These are phyloP conservation scores for Cladophialophora exuberans DNA, from an alignment of 2,329 filamentous ascomycete genomes.

Conservation along the genomic window DNA sequence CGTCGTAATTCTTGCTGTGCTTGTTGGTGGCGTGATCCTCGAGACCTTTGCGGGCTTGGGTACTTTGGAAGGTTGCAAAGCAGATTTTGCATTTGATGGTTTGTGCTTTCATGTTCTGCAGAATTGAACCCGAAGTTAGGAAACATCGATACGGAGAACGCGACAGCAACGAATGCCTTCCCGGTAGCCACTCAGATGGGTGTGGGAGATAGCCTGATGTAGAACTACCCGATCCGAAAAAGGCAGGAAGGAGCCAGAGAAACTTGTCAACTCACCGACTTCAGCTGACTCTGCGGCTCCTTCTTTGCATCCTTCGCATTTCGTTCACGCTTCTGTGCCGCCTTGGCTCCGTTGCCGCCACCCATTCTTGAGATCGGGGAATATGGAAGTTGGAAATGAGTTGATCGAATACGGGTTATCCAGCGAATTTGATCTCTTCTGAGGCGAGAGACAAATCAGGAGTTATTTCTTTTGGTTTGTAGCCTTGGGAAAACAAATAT, in stretches of 20 bases:
- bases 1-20: slow-evolving; percentile 69
- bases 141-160: no score
- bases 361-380: slow-evolving; percentile 2
- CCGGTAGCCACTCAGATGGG: background rate
- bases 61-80: slow-evolving; percentile 79
- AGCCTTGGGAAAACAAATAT: no score
- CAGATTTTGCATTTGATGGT: slow-evolving; percentile 77
- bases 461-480: no score
- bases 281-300: slow-evolving; percentile 66
- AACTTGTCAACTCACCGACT: slow-evolving; percentile 56
- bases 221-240: no score
- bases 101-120: slow-evolving; percentile 72
- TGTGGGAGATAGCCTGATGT: background rate
- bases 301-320: slow-evolving; percentile 64
- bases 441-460: no score
- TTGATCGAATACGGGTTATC: no score
- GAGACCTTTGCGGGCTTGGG: slow-evolving; percentile 71
- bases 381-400: background rate
- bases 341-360: slow-evolving; percentile 59
- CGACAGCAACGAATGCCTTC: background rate
- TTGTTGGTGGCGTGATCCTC: slow-evolving; percentile 75
- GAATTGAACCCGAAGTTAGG: background rate
- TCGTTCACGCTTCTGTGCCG: slow-evolving; percentile 73
- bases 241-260: background rate
- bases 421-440: no score